A percentile compares a stretch with the other conserved stretches of the same genome.
Evolutionary conservation across 2,329 filamentous ascomycete genomes (phyloP).

Genomic region (Xylariaceae sp.): DNA sequence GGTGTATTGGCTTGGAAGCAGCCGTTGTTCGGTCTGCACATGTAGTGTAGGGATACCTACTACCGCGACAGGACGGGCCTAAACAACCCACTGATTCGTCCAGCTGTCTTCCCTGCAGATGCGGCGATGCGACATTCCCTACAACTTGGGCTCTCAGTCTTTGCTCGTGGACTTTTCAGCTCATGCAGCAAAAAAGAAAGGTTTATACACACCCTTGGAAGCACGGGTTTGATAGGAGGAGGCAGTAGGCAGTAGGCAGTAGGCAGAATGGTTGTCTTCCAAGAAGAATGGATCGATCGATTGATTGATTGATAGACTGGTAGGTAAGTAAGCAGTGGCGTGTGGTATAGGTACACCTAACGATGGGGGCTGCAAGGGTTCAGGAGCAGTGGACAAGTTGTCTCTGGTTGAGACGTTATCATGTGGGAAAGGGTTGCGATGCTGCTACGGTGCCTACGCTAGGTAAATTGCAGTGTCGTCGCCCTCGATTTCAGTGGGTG

Average conservation of each 20-base stretch:
- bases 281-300: too few species aligned
- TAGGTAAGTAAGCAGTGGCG: too few species aligned
- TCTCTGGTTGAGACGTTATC: too few species aligned
- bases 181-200: not conserved
- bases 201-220: not conserved
- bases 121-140: slow-evolving; percentile 11
- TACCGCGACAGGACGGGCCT: not conserved
- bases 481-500: too few species aligned
- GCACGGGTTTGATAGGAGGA: slow-evolving; percentile 15
- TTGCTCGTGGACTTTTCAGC: not conserved
- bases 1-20: not conserved
- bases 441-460: too few species aligned
- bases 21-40: not conserved
- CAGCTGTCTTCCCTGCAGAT: slow-evolving; percentile 14
- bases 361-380: too few species aligned
- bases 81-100: slow-evolving; percentile 14
- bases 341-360: too few species aligned
- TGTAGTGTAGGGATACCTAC: not conserved
- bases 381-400: too few species aligned
- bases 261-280: too few species aligned
- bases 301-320: too few species aligned
- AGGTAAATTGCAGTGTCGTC: too few species aligned
- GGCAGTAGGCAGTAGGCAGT: not conserved
- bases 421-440: too few species aligned
- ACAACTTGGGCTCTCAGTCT: not conserved